Base-by-base conservation (phyloP, 2,329 filamentous ascomycete species). In the Scleromitrula shiraiana region DNA sequence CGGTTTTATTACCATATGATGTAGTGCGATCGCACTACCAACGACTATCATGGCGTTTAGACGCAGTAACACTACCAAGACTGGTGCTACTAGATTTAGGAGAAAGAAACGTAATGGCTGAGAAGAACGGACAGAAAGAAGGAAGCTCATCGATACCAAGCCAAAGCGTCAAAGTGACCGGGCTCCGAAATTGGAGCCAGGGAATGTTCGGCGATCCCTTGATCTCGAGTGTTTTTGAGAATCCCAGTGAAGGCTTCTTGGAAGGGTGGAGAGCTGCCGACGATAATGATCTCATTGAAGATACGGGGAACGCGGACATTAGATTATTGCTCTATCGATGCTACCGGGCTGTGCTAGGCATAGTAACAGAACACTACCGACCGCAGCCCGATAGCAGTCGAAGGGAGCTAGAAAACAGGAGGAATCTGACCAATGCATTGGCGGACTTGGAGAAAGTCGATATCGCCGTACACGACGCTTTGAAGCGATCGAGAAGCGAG, bases 141-240 rank as follows among this genome's bases (percentile, higher is more conserved):
- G 45, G 47, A 17, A 40, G 41, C 24, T 39, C 33, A 20, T 50
- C 41, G 23, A 22, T 19, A 19, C 37, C 51, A 17, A 50, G 19
- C 6, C 38, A 49, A 22, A 49, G 45, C 2, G 46, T 52, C 12
- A 58, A 58, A 19, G 59, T 80, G 12, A 73, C 68, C 0, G 77
- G 77, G 0, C 59, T 82, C n/a, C 68, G 68, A 26, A 75, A 78
- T 62, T 82, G 78, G 78, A 74, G 74, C 50, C 74, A 72, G 50
- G 73, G 74, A 36, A 55, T 80, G 9, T 82, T 82, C 53, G 78
- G 78, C 9, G 79, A 82, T 51, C 77, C 78, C 0, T 59, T 82
- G 2, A 66, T 83, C 41, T 69, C 73, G 2, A 67, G 65, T 3
- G 67, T 68, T 6, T 77, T 81, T 54, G 67, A 70, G 12, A 60